Evolutionary conservation across 2,329 filamentous ascomycete genomes (phyloP).

Genomic region (Penicillium rolfsii): DNA sequence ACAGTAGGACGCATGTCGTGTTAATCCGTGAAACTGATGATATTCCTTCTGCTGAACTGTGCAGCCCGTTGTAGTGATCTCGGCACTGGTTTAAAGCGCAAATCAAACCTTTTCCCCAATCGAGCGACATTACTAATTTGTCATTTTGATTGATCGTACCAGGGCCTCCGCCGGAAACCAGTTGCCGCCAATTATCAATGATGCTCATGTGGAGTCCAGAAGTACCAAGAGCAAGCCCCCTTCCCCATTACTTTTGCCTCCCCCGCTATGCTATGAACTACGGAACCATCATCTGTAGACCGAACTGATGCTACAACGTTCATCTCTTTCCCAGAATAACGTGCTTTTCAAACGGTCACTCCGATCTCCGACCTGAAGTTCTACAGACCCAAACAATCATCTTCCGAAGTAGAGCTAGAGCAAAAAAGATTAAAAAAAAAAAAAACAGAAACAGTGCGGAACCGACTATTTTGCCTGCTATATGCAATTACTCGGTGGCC

Average conservation of each 20-base stretch:
- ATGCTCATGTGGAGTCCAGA: slow-evolving; percentile 5
- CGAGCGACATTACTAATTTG: neutral
- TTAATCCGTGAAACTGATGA: neutral
- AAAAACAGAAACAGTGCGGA: neutral
- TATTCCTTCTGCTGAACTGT: neutral
- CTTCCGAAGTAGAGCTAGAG: too few species aligned
- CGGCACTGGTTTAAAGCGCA: neutral
- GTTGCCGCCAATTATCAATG: neutral
- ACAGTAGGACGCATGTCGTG: neutral
- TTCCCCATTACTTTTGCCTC: neutral
- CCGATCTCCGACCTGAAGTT: neutral
- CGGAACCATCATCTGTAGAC: neutral
- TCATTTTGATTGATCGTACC: neutral
- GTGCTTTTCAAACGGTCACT: neutral
- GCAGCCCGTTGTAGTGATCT: neutral
- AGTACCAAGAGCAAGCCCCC: neutral
- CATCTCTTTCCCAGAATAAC: neutral
- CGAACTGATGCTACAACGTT: neutral
- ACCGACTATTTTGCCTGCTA: neutral
- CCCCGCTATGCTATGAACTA: slow-evolving; percentile 3
- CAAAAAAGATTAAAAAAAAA: too few species aligned
- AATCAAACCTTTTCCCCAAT: neutral
- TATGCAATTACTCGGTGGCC: slow-evolving; percentile 8
- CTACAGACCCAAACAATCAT: neutral
- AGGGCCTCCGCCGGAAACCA: neutral